These are phyloP conservation scores for Lophiostoma macrostomum DNA, from an alignment of 495 filamentous ascomycete species.

Conservation along the genomic window DNA sequence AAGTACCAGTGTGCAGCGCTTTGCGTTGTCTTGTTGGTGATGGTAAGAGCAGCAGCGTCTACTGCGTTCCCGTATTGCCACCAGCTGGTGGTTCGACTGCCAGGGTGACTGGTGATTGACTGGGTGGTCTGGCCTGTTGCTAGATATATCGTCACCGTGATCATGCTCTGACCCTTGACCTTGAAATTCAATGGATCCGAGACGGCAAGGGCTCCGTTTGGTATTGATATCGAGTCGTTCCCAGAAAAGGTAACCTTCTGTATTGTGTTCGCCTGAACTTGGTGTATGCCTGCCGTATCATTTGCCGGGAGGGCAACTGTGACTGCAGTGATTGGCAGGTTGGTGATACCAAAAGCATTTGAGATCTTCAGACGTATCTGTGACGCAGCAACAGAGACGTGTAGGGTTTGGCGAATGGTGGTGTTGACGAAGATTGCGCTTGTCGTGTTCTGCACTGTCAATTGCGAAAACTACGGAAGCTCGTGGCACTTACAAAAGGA, in stretches of 20 bases:
- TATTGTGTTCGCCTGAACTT: slow-evolving; percentile 51
- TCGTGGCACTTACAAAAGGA: slow-evolving; percentile 53
- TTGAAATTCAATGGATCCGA: slow-evolving; percentile 62
- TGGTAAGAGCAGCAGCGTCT: neutral
- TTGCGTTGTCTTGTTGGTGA: neutral
- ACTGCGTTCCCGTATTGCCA: slow-evolving; percentile 55
- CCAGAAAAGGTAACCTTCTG: slow-evolving; percentile 58
- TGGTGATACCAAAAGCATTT: slow-evolving; percentile 63
- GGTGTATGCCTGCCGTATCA: slow-evolving; percentile 48
- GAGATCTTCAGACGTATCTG: slow-evolving; percentile 62
- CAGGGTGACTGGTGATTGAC: slow-evolving; percentile 63
- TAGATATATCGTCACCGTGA: slow-evolving; percentile 61
- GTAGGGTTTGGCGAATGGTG: slow-evolving; percentile 66
- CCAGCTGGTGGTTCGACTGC: slow-evolving; percentile 64
- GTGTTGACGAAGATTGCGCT: slow-evolving; percentile 48
- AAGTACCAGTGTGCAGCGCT: slow-evolving; percentile 49
- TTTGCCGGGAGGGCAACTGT: slow-evolving; percentile 54
- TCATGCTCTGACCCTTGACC: slow-evolving; percentile 46
- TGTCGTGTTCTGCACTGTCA: slow-evolving; percentile 38
- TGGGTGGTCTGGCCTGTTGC: slow-evolving; percentile 54
- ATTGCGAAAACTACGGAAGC: neutral
- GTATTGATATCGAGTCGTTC: slow-evolving; percentile 50
- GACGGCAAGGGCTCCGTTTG: slow-evolving; percentile 56
- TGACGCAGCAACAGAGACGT: slow-evolving; percentile 53
- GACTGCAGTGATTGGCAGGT: slow-evolving; percentile 59